Conservation (phyloP, 805 yeast species). For the Candida schatavii region DNA sequence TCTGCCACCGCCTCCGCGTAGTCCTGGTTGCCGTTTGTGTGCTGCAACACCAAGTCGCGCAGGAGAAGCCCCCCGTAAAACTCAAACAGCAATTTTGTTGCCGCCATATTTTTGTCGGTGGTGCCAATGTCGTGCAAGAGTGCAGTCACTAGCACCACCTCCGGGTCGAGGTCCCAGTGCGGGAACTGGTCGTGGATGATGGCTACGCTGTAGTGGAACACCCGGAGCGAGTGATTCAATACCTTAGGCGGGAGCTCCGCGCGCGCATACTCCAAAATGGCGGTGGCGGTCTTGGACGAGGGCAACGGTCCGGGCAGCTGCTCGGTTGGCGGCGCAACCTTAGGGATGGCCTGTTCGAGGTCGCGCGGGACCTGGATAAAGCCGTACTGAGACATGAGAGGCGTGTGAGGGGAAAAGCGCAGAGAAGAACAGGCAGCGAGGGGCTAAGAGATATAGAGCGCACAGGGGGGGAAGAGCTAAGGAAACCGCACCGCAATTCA, state of each 20-base stretch:
- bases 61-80: slow-evolving; percentile 31
- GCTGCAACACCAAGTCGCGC: slow-evolving; percentile 20
- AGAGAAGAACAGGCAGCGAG: no score
- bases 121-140: slow-evolving; percentile 35
- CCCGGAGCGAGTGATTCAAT: slow-evolving; percentile 29
- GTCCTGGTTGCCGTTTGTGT: slow-evolving; percentile 20
- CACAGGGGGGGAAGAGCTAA: no score
- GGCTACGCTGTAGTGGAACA: slow-evolving; percentile 26
- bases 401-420: no score
- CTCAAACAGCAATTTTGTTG: slow-evolving; percentile 33
- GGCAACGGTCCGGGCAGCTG: slow-evolving; percentile 21
- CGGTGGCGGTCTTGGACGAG: slow-evolving; percentile 14
- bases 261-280: slow-evolving; percentile 20
- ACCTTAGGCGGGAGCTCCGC: slow-evolving; percentile 20
- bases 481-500: no score
- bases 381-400: slow-evolving; percentile 28
- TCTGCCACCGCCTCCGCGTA: slow-evolving; percentile 35
- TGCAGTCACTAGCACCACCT: slow-evolving; percentile 27
- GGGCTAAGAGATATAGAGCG: no score
- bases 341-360: slow-evolving; percentile 21
- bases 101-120: slow-evolving; percentile 28
- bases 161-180: slow-evolving; percentile 27
- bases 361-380: slow-evolving; percentile 28
- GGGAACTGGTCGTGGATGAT: slow-evolving; percentile 31
- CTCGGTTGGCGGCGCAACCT: slow-evolving; percentile 21